A percentile compares a stretch with the other conserved stretches of the same genome.
These are phyloP conservation scores for Melanopsichium pennsylvanicum DNA, from an alignment of 1,284 basidiomycete species.

Conservation along the genomic window DNA sequence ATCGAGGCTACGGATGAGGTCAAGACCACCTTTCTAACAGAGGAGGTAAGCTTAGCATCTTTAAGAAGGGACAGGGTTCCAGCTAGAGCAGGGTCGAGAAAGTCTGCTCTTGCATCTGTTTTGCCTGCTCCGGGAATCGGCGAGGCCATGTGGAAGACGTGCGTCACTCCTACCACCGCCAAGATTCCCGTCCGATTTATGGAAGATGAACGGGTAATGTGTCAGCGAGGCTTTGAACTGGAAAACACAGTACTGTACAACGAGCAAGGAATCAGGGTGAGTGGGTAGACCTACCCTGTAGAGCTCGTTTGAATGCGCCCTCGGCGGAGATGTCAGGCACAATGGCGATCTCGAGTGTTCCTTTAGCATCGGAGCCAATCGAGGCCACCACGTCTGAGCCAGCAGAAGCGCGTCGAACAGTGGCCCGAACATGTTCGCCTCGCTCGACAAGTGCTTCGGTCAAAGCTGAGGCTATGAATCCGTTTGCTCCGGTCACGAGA, in stretches of 20 bases:
- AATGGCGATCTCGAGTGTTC: constrained; percentile 6
- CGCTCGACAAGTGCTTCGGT: neutral
- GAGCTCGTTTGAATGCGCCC: neutral
- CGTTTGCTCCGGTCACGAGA: constrained; percentile 12
- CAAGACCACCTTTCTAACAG: constrained; percentile 4
- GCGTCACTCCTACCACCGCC: neutral
- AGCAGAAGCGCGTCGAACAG: neutral
- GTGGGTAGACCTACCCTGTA: neutral
- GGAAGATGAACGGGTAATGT: too few relatives aligned
- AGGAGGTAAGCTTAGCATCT: neutral
- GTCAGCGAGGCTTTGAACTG: too few relatives aligned
- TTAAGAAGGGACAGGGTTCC: constrained; percentile 1
- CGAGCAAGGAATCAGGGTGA: too few relatives aligned
- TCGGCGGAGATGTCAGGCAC: constrained; percentile 4
- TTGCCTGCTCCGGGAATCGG: constrained; percentile 8
- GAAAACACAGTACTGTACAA: too few relatives aligned
- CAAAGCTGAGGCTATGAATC: constrained; percentile 8
- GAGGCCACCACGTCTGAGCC: neutral
- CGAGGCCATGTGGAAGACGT: constrained; percentile 18
- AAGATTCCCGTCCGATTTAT: neutral
- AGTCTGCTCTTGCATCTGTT: constrained; percentile 7
- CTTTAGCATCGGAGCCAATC: neutral
- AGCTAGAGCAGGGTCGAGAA: constrained; percentile 5
- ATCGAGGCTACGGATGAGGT: neutral
- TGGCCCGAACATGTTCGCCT: constrained; percentile 1